Evolutionary conservation across 257 asterid genomes (phyloP).

Genomic region (Fraxinus anomala): DNA sequence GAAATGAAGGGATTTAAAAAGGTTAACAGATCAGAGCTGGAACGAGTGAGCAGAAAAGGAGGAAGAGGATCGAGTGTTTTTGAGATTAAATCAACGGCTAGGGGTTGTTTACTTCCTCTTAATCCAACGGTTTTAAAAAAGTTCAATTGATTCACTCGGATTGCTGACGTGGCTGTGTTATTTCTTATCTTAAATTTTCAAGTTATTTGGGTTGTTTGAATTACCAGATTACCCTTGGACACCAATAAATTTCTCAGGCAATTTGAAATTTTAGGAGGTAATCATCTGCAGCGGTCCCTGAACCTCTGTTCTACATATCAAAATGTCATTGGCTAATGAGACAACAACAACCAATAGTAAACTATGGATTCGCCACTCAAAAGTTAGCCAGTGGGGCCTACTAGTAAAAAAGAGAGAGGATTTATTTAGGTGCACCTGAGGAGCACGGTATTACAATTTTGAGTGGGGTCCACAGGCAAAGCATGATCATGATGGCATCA

Average conservation of each 20-base stretch:
- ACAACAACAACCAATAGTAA: background rate
- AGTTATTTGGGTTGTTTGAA: background rate
- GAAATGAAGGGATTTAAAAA: constrained; percentile 52
- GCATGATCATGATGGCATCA: background rate
- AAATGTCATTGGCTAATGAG: background rate
- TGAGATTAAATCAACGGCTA: constrained; percentile 53
- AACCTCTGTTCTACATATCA: constrained; percentile 1
- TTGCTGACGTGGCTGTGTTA: constrained; percentile 60
- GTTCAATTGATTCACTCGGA: constrained; percentile 31
- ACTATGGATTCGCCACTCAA: background rate
- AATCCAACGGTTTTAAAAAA: constrained; percentile 34
- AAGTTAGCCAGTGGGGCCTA: constrained; percentile 33
- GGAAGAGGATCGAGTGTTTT: constrained; percentile 20
- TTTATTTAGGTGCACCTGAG: constrained; percentile 18
- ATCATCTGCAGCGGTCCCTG: constrained; percentile 1
- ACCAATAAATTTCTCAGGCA: constrained; percentile 4
- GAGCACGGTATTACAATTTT: constrained; percentile 6
- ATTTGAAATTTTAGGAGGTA: constrained; percentile 13
- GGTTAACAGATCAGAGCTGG: constrained; percentile 39
- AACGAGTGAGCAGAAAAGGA: constrained; percentile 20
- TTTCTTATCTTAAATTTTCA: constrained; percentile 24
- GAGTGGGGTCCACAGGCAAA: background rate
- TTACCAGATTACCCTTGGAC: constrained; percentile 18
- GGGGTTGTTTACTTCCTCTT: constrained; percentile 31
- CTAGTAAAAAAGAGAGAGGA: background rate